Evolutionary conservation across 139 green algal genomes (phyloP).

Genomic region (Chlamydomonas schloesseri): DNA sequence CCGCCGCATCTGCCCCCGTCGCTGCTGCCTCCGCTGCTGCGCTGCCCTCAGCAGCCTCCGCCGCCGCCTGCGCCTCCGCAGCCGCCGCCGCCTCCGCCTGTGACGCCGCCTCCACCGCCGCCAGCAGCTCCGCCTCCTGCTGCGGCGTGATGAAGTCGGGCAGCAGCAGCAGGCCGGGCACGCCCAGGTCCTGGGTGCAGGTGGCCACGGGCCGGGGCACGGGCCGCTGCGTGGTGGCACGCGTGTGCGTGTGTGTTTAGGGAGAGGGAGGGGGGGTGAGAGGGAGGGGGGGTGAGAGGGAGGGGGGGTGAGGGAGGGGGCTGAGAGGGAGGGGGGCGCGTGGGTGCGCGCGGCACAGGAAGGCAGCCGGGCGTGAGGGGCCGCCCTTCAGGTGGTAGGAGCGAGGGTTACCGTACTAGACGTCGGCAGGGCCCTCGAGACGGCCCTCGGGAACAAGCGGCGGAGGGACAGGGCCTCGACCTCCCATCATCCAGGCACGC

Average conservation of each 20-base stretch:
- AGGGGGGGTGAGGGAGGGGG: too few relatives aligned
- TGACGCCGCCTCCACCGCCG: conserved; percentile 53
- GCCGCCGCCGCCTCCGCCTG: background rate
- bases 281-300: background rate
- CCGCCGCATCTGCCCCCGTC: background rate
- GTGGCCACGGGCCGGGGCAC: conserved; percentile 11
- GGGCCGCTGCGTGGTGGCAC: conserved; percentile 3
- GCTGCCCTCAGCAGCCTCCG: too few relatives aligned
- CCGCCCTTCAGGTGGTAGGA: too few relatives aligned
- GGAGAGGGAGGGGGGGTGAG: background rate
- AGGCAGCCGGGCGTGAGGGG: too few relatives aligned
- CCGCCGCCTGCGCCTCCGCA: background rate
- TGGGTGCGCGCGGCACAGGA: too few relatives aligned
- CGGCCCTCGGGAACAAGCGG: too few relatives aligned
- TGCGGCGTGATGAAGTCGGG: conserved; percentile 70
- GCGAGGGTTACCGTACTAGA: too few relatives aligned
- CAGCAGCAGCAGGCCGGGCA: conserved; percentile 78
- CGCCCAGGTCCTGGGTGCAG: conserved; percentile 45
- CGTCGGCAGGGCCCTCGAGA: too few relatives aligned
- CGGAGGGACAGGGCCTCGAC: too few relatives aligned
- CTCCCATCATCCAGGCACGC: background rate
- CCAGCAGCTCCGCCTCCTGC: conserved; percentile 77
- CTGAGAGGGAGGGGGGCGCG: too few relatives aligned
- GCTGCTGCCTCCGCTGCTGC: background rate
- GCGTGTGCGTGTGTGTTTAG: too few relatives aligned